phyloP scores from a whole-genome alignment of 495 filamentous ascomycete species.

The Venustampulla echinocandica region DNA sequence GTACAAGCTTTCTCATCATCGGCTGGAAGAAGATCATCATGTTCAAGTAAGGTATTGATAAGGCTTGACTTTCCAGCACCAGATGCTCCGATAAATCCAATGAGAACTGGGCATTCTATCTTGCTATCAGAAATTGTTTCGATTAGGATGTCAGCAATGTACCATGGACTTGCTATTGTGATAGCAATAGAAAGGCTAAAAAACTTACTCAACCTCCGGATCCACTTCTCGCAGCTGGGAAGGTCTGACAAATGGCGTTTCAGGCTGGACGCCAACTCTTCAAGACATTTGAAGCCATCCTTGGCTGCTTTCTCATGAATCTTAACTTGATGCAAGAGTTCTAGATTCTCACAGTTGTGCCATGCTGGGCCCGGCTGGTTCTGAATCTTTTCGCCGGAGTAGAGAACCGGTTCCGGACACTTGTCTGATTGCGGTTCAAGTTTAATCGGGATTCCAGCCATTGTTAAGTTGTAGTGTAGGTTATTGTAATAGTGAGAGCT shows the following conservation, averaged over 20 bases:
- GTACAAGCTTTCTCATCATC: conserved; percentile 48
- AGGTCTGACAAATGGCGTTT: no score
- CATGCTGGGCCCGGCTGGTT: no score
- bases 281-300: not conserved
- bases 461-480: no score
- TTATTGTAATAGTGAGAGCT: no score
- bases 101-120: conserved; percentile 16
- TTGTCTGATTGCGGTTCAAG: no score
- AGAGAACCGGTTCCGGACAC: no score
- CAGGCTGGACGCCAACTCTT: not conserved
- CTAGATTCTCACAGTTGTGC: not conserved
- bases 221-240: no score
- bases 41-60: conserved; percentile 41
- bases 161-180: not conserved
- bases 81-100: conserved; percentile 42
- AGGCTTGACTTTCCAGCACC: conserved; percentile 43
- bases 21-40: conserved; percentile 19
- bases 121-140: conserved; percentile 5
- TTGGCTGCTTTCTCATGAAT: not conserved
- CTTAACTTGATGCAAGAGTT: not conserved
- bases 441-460: no score
- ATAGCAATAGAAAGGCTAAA: not conserved
- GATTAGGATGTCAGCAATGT: not conserved
- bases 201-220: no score
- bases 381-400: no score